Percentiles rank a stretch among this genome's conserved stretches.
phyloP scores from a whole-genome alignment of 2,329 filamentous ascomycete genomes.

The Escovopsis sp. region DNA sequence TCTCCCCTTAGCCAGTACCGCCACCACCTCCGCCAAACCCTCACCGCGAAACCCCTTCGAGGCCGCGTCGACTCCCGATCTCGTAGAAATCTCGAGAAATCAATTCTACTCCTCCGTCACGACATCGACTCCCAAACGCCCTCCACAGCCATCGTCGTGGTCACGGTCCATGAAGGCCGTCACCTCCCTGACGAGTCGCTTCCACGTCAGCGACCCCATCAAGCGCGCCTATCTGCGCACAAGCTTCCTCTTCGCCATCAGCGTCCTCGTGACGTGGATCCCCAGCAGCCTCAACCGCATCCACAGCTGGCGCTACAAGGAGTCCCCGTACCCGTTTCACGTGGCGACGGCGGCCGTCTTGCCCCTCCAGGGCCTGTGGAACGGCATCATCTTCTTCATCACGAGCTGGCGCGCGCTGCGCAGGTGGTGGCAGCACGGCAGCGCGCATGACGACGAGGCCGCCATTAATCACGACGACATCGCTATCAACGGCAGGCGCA shows the following conservation, averaged over 20 bases:
- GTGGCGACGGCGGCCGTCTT: conserved; percentile 57
- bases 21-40: not conserved
- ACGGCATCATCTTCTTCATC: conserved; percentile 60
- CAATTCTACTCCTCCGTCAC: conserved; percentile 22
- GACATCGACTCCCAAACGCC: conserved; percentile 8
- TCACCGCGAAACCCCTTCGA: conserved; percentile 10
- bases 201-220: conserved; percentile 34
- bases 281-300: conserved; percentile 61
- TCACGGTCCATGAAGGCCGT: conserved; percentile 8
- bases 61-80: conserved; percentile 3
- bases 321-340: conserved; percentile 48
- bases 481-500: conserved; percentile 4
- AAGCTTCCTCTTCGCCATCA: conserved; percentile 46
- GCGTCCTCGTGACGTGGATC: conserved; percentile 47
- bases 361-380: conserved; percentile 70
- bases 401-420: conserved; percentile 35
- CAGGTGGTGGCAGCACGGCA: conserved; percentile 5
- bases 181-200: conserved; percentile 21
- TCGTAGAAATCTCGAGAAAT: conserved; percentile 10
- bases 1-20: not conserved
- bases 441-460: not conserved
- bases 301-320: conserved; percentile 44
- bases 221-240: conserved; percentile 47
- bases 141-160: conserved; percentile 5
- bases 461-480: not conserved